phyloP scores from a whole-genome alignment of 2,329 filamentous ascomycete genomes.

The Allantophomopsis lycopodina region DNA sequence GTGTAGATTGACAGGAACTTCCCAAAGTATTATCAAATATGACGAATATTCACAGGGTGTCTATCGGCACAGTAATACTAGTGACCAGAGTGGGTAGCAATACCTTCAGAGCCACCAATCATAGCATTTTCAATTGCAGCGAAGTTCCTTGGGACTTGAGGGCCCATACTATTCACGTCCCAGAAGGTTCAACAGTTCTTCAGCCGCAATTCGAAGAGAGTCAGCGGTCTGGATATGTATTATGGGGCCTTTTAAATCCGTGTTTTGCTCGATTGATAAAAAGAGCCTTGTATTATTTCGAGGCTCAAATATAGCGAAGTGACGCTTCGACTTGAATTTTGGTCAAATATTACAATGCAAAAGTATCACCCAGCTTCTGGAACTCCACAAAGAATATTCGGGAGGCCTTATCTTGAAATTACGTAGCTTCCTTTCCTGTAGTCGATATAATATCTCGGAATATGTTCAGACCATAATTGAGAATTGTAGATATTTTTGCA shows the following conservation, averaged over 20 bases:
- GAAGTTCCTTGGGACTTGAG: constrained; percentile 26
- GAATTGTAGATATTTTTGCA: constrained; percentile 16
- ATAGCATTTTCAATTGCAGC: constrained; percentile 30
- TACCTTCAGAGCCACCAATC: constrained; percentile 25
- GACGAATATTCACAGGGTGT: constrained; percentile 23
- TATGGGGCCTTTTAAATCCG: constrained; percentile 6
- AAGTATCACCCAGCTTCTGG: constrained; percentile 16
- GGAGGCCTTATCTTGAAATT: constrained; percentile 2
- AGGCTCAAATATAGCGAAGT: constrained; percentile 19
- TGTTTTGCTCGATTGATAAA: constrained; percentile 4
- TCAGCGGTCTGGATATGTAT: constrained; percentile 14
- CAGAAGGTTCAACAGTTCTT: constrained; percentile 16
- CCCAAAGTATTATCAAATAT: constrained; percentile 27
- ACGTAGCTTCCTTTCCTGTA: constrained; percentile 6
- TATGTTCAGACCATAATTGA: constrained; percentile 13
- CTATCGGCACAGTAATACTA: constrained; percentile 46
- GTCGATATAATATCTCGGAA: constrained; percentile 5
- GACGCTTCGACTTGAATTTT: constrained; percentile 22
- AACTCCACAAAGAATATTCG: constrained; percentile 15
- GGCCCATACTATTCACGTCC: constrained; percentile 22
- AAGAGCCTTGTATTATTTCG: constrained; percentile 12
- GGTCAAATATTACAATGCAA: constrained; percentile 17
- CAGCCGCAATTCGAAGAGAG: constrained; percentile 13
- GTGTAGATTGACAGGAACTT: not conserved
- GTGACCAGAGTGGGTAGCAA: constrained; percentile 33